Evolutionary conservation across 257 asterid genomes (phyloP).

Genomic region (Gentiana macrophylla): DNA sequence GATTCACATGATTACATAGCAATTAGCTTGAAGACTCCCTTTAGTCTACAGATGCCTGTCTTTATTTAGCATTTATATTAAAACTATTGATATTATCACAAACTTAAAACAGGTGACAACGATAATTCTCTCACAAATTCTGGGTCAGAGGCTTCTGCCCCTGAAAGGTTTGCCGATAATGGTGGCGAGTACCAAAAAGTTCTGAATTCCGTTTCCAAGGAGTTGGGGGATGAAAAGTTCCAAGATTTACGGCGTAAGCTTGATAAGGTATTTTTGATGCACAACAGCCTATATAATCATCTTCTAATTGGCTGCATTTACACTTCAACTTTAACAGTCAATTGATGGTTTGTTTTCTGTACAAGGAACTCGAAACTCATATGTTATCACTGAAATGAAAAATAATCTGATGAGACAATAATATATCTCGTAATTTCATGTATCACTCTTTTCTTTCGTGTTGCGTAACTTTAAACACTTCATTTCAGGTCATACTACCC

Average conservation of each 20-base stretch:
- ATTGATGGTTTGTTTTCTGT: not conserved
- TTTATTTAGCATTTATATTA: not conserved
- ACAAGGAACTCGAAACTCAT: not conserved
- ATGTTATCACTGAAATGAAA: not conserved
- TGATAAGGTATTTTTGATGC: conserved; percentile 35
- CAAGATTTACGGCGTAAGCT: conserved; percentile 25
- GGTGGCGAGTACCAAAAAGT: conserved; percentile 24
- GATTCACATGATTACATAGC: no score
- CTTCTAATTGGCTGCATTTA: not conserved
- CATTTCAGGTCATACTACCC: no score
- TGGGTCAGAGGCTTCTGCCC: conserved; percentile 9
- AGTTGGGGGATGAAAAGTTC: conserved; percentile 21
- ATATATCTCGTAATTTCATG: no score
- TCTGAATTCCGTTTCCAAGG: conserved; percentile 14
- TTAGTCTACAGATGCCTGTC: not conserved
- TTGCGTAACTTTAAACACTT: no score
- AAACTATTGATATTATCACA: conserved; percentile 5
- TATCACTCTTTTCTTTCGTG: no score
- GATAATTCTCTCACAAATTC: conserved; percentile 20
- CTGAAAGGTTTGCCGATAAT: conserved; percentile 15
- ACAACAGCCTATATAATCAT: conserved; percentile 6
- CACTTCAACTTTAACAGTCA: no score
- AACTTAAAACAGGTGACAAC: conserved; percentile 32
- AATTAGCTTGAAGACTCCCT: no score
- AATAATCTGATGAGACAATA: not conserved